Base-by-base conservation (phyloP, 179 eudicot genomes). In the Patellifolia procumbens region DNA sequence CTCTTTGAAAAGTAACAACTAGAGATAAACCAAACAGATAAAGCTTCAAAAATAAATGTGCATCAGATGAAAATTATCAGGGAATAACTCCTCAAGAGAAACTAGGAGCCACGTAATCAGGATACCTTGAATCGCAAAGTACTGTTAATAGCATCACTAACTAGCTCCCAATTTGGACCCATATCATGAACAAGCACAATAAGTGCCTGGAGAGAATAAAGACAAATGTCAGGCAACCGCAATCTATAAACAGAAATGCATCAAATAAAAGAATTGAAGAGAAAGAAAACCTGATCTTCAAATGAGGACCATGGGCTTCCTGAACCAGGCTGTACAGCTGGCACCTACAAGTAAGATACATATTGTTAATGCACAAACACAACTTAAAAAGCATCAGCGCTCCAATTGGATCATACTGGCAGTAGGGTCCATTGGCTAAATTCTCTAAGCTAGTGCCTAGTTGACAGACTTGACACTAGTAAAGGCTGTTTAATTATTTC, bases 161-260 rank as follows among this genome's bases (percentile, higher is more conserved):
- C 88, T 78, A 95, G 92, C 87, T 91, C 97, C 99, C 99, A 95
- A 68, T 91, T 89, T 53, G 97, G 99, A 82, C 99, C 99, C 87
- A 95, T 82, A 86, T 95, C 99, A 87, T 95, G 99, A 31, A 90
- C 99, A 53, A 95, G 93, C 68, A 95, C 99, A 79, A 95, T 91
- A 89, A 93, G 97, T 39, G 99, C 97, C 99, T 96, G 81, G 66
- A 78, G 74, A 43, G 52, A 37, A 28, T 42, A 32, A n/a, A 29
- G 37, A 29, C 20, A 81, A 34, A 64, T 68, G 19, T 83, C 78
- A 87, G 74, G 64, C 24, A 72, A 83, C 17, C 29, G 13, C 67
- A 22, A 68, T 48, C 37, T 59, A 49, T 35, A 55, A 55, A 28
- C 35, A 70, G 16, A 61, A 29, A 53, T 26, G 28, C 4, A 53